These are phyloP conservation scores for Spinellus fusiger DNA, from an alignment of 192 early-diverging fungal genomes.

Conservation along the genomic window DNA sequence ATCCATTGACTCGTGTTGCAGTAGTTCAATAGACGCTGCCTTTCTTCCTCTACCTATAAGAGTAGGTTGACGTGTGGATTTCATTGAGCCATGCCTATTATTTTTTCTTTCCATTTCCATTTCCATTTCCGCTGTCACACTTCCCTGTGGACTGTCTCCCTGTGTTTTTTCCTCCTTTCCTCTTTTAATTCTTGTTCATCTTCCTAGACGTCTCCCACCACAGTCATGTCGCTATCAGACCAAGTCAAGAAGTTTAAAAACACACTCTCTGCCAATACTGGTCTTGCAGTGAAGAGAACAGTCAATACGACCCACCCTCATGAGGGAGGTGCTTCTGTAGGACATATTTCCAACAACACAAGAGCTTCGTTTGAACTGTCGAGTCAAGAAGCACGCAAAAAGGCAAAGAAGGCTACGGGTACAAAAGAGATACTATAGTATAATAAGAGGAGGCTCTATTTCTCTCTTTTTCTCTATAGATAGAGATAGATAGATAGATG, in stretches of 20 bases:
- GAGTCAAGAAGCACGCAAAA: constrained; percentile 15
- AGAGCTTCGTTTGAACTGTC: constrained; percentile 20
- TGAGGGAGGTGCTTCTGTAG: neutral
- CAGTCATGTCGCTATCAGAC: constrained; percentile 22
- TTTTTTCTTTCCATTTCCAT: too few species aligned
- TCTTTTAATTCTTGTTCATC: too few species aligned
- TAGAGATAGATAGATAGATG: neutral
- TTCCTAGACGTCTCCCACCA: too few species aligned
- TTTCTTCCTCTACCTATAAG: too few species aligned
- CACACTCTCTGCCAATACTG: constrained; percentile 23
- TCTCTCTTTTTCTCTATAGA: neutral
- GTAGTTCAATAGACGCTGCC: too few species aligned
- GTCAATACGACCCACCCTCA: neutral
- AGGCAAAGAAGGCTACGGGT: constrained; percentile 18
- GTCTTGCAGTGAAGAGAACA: constrained; percentile 21
- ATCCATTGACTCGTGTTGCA: too few species aligned
- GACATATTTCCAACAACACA: constrained; percentile 17
- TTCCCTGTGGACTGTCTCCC: too few species aligned
- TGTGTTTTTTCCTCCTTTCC: too few species aligned
- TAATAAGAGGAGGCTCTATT: neutral
- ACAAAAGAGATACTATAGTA: neutral
- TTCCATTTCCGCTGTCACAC: too few species aligned
- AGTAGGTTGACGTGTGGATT: too few species aligned
- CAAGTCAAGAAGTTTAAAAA: constrained; percentile 31
- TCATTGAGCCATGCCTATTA: too few species aligned